A percentile compares a stretch with the other conserved stretches of the same genome.
Conservation (phyloP, 225 moss, liverwort and hornwort species). For the Marchantia polymorpha region DNA sequence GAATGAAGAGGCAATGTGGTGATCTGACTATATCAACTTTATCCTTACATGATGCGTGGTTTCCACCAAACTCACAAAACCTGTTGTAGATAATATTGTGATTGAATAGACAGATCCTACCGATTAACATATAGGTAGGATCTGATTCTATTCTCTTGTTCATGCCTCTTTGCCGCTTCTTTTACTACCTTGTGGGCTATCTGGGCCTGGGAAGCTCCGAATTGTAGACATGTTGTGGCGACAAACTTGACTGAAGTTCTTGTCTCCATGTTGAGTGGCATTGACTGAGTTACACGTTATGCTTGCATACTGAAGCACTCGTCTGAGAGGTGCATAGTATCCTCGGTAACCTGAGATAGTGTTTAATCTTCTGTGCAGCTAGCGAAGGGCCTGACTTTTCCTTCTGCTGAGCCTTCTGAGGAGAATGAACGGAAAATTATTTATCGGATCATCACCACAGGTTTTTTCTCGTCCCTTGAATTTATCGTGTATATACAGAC, state of each 20-base stretch:
- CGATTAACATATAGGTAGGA: no score
- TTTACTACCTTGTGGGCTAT: background rate
- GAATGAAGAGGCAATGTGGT: no score
- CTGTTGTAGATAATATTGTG: no score
- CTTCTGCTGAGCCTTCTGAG: conserved; percentile 43
- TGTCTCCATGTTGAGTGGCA: background rate
- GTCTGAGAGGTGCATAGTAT: background rate
- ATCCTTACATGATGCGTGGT: no score
- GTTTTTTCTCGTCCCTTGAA: conserved; percentile 18
- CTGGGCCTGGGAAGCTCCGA: background rate
- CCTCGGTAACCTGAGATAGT: background rate
- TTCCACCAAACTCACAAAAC: no score
- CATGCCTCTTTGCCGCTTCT: background rate
- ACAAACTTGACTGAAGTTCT: background rate
- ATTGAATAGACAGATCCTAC: no score
- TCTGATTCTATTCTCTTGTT: background rate
- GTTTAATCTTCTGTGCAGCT: conserved; percentile 39
- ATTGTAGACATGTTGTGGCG: background rate
- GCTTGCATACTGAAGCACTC: background rate
- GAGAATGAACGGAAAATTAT: conserved; percentile 49
- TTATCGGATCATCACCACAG: conserved; percentile 92
- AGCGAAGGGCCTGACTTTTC: conserved; percentile 81
- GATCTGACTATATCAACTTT: no score
- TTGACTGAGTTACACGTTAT: no score
- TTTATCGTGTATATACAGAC: no score